Evolutionary conservation across 2,329 filamentous ascomycete species (phyloP).

Genomic region (Penicillium rolfsii): DNA sequence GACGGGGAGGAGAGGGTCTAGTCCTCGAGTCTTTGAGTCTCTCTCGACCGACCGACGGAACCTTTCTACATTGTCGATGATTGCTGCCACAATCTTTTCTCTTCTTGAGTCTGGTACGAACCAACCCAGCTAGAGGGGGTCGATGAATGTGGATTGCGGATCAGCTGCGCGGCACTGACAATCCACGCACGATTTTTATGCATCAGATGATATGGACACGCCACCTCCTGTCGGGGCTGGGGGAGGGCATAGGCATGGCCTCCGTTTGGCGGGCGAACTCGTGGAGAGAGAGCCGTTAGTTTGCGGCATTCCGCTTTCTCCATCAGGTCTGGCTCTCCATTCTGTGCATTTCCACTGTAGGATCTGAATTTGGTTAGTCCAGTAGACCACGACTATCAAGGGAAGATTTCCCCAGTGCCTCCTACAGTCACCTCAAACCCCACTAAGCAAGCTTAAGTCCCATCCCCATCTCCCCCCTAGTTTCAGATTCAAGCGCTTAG

Average conservation of each 20-base stretch:
- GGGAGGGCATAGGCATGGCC: background rate
- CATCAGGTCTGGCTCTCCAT: background rate
- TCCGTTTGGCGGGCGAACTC: background rate
- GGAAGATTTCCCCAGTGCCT: background rate
- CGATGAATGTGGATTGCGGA: slow-evolving; percentile 5
- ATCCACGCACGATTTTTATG: background rate
- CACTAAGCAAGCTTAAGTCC: background rate
- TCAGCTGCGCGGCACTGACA: slow-evolving; percentile 11
- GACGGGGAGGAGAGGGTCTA: background rate
- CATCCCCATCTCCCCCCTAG: background rate
- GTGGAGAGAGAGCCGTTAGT: background rate
- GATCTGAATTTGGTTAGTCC: background rate
- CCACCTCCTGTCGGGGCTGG: slow-evolving; percentile 2
- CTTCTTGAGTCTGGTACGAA: background rate
- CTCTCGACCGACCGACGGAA: background rate
- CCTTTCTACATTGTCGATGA: background rate
- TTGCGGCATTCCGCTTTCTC: background rate
- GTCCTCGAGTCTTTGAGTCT: background rate
- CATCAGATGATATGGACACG: slow-evolving; percentile 9
- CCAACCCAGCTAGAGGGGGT: background rate
- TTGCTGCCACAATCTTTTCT: background rate
- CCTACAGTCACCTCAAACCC: background rate
- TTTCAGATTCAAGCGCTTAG: slow-evolving; percentile 5
- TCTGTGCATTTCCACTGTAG: background rate
- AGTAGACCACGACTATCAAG: background rate